Evolutionary conservation across 1,284 basidiomycete genomes (phyloP).

Genomic region (Heterobasidion irregulare): DNA sequence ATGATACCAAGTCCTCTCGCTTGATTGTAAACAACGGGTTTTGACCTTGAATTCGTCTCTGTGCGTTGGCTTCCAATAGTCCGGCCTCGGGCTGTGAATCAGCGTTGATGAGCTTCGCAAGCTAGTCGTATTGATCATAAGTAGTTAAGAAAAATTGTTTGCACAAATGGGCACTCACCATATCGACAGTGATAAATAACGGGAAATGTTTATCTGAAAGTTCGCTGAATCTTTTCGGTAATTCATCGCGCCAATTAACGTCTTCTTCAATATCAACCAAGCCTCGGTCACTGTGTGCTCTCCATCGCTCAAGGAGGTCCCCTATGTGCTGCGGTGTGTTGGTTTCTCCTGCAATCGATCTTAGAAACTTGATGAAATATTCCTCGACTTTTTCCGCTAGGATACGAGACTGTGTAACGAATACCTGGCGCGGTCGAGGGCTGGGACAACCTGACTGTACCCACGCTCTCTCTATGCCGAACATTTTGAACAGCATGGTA

Average conservation of each 20-base stretch:
- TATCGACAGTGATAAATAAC: conserved; percentile 59
- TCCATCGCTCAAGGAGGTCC: conserved; percentile 15
- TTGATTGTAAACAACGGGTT: conserved; percentile 20
- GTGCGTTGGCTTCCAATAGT: neutral
- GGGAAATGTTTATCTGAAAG: conserved; percentile 60
- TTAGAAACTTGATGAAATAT: conserved; percentile 43
- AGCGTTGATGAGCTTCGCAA: neutral
- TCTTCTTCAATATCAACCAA: conserved; percentile 44
- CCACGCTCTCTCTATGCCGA: conserved; percentile 50
- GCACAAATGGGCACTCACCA: conserved; percentile 26
- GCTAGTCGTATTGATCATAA: neutral
- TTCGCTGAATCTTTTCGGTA: conserved; percentile 51
- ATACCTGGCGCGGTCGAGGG: conserved; percentile 52
- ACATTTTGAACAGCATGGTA: conserved; percentile 68
- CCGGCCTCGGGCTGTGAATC: neutral
- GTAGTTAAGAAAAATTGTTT: neutral
- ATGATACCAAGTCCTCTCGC: conserved; percentile 31
- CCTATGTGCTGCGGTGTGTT: conserved; percentile 24
- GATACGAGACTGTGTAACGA: conserved; percentile 62
- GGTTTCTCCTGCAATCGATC: conserved; percentile 21
- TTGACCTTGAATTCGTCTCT: neutral
- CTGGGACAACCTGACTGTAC: conserved; percentile 20
- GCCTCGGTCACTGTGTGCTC: conserved; percentile 21
- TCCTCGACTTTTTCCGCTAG: conserved; percentile 60
- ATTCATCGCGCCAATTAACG: conserved; percentile 29